Evolutionary conservation across 1,139 yeast genomes (phyloP).

Genomic region (Sugiyamaella japonica): DNA sequence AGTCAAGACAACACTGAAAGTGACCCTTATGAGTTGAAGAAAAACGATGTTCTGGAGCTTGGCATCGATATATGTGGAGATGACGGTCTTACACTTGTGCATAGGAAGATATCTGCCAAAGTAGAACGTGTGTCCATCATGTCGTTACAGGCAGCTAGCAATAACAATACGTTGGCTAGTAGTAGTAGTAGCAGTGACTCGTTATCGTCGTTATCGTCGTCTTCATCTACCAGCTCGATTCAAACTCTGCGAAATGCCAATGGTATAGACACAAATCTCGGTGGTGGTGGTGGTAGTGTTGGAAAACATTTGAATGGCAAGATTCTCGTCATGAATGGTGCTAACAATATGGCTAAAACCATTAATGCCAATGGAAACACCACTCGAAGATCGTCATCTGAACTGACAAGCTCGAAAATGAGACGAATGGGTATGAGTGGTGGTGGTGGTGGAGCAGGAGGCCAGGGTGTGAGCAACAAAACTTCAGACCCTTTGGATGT

Average conservation of each 20-base stretch:
- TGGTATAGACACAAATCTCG: conserved; percentile 2
- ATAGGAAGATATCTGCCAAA: conserved; percentile 78
- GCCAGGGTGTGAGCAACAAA: conserved; percentile 1
- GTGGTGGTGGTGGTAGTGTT: background rate
- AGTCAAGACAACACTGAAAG: conserved; percentile 51
- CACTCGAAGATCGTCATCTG: conserved; percentile 1
- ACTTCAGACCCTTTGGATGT: conserved; percentile 53
- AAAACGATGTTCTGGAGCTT: conserved; percentile 78
- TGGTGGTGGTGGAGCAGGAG: background rate
- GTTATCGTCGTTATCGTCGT: background rate
- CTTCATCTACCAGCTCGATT: conserved; percentile 11
- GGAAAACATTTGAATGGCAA: conserved; percentile 12
- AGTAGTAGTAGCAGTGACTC: background rate
- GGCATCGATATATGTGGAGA: conserved; percentile 87
- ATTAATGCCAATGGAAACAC: conserved; percentile 1
- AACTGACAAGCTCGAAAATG: conserved; percentile 4
- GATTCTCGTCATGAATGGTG: conserved; percentile 1
- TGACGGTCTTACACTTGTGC: conserved; percentile 55
- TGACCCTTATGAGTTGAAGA: conserved; percentile 58
- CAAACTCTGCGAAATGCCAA: conserved; percentile 10
- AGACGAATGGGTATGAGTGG: conserved; percentile 12
- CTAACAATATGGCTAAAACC: background rate
- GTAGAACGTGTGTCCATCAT: conserved; percentile 71
- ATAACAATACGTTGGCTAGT: background rate
- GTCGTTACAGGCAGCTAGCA: conserved; percentile 44